A percentile compares a stretch with the other conserved stretches of the same genome.
Evolutionary conservation across 2,329 filamentous ascomycete genomes (phyloP).

Genomic region (Penicillium corylophilum): DNA sequence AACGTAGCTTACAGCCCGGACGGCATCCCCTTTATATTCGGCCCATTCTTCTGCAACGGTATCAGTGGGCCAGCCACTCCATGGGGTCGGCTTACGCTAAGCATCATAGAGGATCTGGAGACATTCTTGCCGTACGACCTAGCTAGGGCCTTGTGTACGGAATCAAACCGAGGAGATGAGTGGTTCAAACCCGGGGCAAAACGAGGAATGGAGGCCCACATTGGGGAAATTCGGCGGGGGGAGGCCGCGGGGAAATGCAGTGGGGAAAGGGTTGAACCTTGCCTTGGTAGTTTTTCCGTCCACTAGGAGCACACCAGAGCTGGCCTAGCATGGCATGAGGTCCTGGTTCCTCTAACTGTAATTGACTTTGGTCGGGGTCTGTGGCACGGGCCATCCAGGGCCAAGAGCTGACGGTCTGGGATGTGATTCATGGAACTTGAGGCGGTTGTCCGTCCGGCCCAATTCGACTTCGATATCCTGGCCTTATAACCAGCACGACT

Average conservation of each 20-base stretch:
- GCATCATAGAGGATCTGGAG: constrained; percentile 4
- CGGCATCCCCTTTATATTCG: constrained; percentile 14
- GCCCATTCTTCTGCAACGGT: constrained; percentile 4
- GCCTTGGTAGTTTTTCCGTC: constrained; percentile 11
- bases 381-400: not conserved
- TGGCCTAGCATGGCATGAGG: not conserved
- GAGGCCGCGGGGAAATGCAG: constrained; percentile 9
- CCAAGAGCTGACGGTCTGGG: not conserved
- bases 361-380: not conserved
- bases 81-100: constrained; percentile 9
- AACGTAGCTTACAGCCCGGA: not conserved
- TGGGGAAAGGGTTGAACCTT: constrained; percentile 7
- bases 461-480: not conserved
- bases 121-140: constrained; percentile 1
- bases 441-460: constrained; percentile 8
- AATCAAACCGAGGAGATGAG: not conserved
- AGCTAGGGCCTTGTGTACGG: not conserved
- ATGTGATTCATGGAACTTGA: constrained; percentile 15
- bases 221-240: constrained; percentile 19
- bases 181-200: not conserved
- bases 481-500: constrained; percentile 3
- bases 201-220: constrained; percentile 8
- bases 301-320: constrained; percentile 2
- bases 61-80: constrained; percentile 5
- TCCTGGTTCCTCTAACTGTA: not conserved